Evolutionary conservation across 1,284 basidiomycete species (phyloP).

Genomic region (Marasmius tenuissimus): DNA sequence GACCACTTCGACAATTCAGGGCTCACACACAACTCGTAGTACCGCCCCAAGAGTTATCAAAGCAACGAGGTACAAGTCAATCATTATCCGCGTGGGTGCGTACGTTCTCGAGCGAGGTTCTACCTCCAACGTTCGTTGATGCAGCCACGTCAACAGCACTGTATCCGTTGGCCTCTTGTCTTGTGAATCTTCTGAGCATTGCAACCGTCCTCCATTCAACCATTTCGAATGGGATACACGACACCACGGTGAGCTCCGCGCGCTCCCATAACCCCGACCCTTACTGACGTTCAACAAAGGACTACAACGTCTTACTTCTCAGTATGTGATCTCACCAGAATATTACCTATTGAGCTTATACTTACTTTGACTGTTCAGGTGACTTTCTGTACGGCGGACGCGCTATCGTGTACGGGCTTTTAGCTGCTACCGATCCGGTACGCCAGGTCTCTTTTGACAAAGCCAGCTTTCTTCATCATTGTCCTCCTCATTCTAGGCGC

Average conservation of each 20-base stretch:
- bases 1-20: not conserved
- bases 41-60: constrained; percentile 10
- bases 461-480: not conserved
- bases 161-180: constrained; percentile 17
- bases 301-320: not conserved
- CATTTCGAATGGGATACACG: constrained; percentile 15
- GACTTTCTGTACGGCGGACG: constrained; percentile 22
- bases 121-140: not conserved
- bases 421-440: constrained; percentile 25
- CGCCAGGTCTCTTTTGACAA: not conserved
- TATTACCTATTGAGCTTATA: constrained; percentile 1
- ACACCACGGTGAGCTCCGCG: constrained; percentile 12
- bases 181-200: constrained; percentile 18
- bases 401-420: constrained; percentile 22
- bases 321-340: not conserved
- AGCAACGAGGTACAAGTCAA: constrained; percentile 14
- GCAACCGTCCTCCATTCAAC: constrained; percentile 17
- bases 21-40: not conserved
- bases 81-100: constrained; percentile 22
- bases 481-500: not conserved
- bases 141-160: constrained; percentile 7
- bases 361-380: not conserved
- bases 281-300: not conserved
- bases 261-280: constrained; percentile 7
- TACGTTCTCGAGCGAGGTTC: not conserved